These are phyloP conservation scores for Jackrogersella minutella DNA, from an alignment of 495 filamentous ascomycete genomes.

Conservation along the genomic window DNA sequence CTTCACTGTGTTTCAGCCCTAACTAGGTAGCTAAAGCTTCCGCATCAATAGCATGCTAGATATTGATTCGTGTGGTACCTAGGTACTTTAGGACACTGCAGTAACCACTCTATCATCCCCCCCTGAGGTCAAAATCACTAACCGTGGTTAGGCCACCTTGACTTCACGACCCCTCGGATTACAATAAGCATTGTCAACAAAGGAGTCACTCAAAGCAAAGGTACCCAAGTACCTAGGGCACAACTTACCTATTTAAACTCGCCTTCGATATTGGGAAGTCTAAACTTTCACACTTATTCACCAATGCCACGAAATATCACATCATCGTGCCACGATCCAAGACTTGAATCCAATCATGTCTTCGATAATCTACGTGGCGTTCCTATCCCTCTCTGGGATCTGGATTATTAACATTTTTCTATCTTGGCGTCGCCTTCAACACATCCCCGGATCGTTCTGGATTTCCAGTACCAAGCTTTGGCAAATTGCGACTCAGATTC, in stretches of 20 bases:
- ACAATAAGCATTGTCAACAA: background rate
- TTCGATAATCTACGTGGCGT: background rate
- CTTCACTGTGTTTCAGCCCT: conserved; percentile 11
- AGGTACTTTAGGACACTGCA: no score
- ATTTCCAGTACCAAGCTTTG: conserved; percentile 25
- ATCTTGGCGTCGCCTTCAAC: conserved; percentile 22
- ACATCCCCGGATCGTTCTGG: conserved; percentile 34
- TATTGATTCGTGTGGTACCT: no score
- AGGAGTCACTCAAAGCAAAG: background rate
- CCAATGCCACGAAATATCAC: background rate
- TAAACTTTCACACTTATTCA: background rate
- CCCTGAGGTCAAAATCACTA: no score
- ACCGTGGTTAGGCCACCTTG: no score
- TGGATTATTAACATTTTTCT: background rate
- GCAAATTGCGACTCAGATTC: conserved; percentile 24
- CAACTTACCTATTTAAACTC: no score
- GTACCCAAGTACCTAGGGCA: no score
- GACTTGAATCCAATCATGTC: background rate
- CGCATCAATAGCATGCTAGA: no score
- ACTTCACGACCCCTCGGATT: background rate
- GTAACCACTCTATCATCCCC: no score
- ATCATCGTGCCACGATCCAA: background rate
- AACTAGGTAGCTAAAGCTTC: no score
- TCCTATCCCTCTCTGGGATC: background rate
- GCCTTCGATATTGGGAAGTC: conserved; percentile 13